phyloP scores from a whole-genome alignment of 495 filamentous ascomycete genomes.

The Niebla homalea region DNA sequence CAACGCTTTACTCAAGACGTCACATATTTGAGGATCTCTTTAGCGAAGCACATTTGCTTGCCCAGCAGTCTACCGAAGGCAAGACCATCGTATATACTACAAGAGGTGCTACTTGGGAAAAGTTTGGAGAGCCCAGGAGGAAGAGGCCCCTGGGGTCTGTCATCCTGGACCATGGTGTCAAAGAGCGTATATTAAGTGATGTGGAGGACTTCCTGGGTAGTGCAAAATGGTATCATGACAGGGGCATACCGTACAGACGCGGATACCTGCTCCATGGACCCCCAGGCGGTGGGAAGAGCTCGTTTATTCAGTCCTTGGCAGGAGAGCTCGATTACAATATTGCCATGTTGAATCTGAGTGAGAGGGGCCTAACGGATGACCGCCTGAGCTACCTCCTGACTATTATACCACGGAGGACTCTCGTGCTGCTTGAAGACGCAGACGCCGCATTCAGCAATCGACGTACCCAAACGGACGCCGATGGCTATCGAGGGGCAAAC shows the following conservation, averaged over 20 bases:
- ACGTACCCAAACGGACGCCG: conserved; percentile 53
- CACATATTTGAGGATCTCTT: conserved; percentile 80
- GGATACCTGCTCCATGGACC: conserved; percentile 92
- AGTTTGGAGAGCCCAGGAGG: conserved; percentile 74
- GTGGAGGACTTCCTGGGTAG: conserved; percentile 70
- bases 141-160: conserved; percentile 85
- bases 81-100: conserved; percentile 88
- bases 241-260: conserved; percentile 86
- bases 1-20: conserved; percentile 76
- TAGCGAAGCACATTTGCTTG: conserved; percentile 66
- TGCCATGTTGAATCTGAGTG: conserved; percentile 84
- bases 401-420: conserved; percentile 71
- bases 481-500: conserved; percentile 80
- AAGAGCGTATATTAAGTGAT: conserved; percentile 73
- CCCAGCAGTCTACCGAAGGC: conserved; percentile 66
- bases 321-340: conserved; percentile 89
- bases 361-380: conserved; percentile 87
- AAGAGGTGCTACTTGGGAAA: conserved; percentile 64
- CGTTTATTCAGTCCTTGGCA: conserved; percentile 89
- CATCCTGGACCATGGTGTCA: conserved; percentile 71
- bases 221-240: conserved; percentile 80
- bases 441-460: conserved; percentile 85
- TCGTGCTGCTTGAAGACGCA: conserved; percentile 85
- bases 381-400: conserved; percentile 77
- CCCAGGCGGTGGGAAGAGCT: conserved; percentile 89